Evolutionary conservation across 495 filamentous ascomycete species (phyloP), one percentile per base, ranked within the genome.

Genomic region (Trichoderma virens): DNA sequence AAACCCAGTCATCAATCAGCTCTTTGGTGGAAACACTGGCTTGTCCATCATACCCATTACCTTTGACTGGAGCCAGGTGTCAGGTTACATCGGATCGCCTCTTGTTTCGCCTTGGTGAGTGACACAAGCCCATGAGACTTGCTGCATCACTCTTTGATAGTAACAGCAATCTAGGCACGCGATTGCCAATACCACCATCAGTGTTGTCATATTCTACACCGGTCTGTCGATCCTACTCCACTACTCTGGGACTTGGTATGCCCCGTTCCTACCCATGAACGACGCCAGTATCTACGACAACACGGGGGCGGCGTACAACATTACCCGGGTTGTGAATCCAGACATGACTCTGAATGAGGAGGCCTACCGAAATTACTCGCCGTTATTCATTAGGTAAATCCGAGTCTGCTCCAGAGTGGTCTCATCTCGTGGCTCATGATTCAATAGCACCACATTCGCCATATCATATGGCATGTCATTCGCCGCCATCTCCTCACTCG

Each of bases 391-490:
- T 18, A 86, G 83, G 71, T 77, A 70, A 2, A 69, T 38, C 1
- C 60, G 20, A 32, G 13, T 32, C 27, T 45, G 27, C 30, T 18
- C 25, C 6, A 13, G 30, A n/a, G 62, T 27, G 18, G 51, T 16
- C 51, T 27, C 1, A 56, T 28, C 16, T 16, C 25, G 5, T 13
- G 5, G 16, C 51, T 28, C 11, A 51, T 31, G 4, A 31, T 39
- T 28, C 16, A 25, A 61, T 59, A 81, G 79, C 65, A 86, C 85
- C 30, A 83, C 84, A 0, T 89, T 86, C 67, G 79, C 84, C 60
- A 71, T 88, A 60, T 81, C 84, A 0, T 91, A 90, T 64, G 88
- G 87, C 0, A 75, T 91, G 1, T 87, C 86, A 0, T 91, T 91
- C 67, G 88, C 88, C 18, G 84, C 88, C 35, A 83, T 90, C 39